These are phyloP conservation scores for Tardiomyces digboiensis DNA, from an alignment of 1,139 yeast species.

Conservation along the genomic window DNA sequence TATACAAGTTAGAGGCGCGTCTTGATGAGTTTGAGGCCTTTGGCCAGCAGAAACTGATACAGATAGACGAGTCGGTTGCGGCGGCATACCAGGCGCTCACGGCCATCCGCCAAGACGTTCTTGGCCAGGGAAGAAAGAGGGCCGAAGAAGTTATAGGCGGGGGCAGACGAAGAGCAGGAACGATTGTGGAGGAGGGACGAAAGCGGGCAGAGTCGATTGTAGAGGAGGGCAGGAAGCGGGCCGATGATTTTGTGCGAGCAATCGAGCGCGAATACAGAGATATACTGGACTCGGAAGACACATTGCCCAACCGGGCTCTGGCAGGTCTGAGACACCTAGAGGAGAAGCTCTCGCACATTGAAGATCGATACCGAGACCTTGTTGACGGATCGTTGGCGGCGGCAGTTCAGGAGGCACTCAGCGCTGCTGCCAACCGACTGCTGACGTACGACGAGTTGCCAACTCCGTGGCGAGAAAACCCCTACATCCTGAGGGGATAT, in stretches of 20 bases:
- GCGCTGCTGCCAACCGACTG: constrained; percentile 43
- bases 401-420: constrained; percentile 27
- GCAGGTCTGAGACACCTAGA: constrained; percentile 23
- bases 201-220: neutral
- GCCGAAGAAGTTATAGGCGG: neutral
- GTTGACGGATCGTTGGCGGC: constrained; percentile 8
- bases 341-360: constrained; percentile 22
- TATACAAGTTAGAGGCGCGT: constrained; percentile 20
- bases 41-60: constrained; percentile 21
- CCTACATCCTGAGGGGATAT: constrained; percentile 76
- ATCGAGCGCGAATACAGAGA: neutral
- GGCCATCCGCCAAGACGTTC: constrained; percentile 22
- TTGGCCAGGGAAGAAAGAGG: constrained; percentile 19
- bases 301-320: neutral
- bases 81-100: constrained; percentile 21
- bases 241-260: neutral
- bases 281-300: neutral
- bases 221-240: neutral
- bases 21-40: constrained; percentile 23
- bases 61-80: constrained; percentile 24
- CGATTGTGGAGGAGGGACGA: too few relatives aligned
- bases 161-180: neutral
- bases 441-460: constrained; percentile 86
- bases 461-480: constrained; percentile 87
- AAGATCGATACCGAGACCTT: constrained; percentile 15